Base-by-base conservation (phyloP, 139 green algal genomes). In the Pycnococcus provasolii region DNA sequence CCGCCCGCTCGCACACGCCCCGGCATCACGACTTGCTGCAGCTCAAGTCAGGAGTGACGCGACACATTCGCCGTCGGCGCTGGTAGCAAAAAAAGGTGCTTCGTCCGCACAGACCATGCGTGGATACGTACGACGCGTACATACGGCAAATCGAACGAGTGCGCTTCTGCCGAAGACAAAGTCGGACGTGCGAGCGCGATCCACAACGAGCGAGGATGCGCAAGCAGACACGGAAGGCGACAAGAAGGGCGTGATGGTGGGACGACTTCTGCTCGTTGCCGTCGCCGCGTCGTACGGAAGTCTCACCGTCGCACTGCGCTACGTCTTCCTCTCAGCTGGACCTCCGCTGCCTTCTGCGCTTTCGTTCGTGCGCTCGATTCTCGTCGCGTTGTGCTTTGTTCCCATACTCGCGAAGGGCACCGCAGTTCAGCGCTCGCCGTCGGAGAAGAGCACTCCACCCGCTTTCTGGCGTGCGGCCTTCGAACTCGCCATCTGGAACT, bases 401-500 rank as follows among this genome's bases (percentile, higher is more conserved):
- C 62, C 62, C 4, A 58, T 60, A 50, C 13, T 68, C 8, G 4
- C 59, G 37, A 50, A 65, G 15, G 42, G 6, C 1, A 53, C 8
- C 39, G 37, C 46, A 45, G 6, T 15, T n/a, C 4, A 60, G 53
- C 6, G 4, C 8, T 15, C 7, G 53, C 15, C 53, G 53, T 15
- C 8, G 7, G 7, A 4, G 6, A 45, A 15, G 48, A 45, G 37
- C 48, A 43, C 3, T 7, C 58, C 3, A 37, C 41, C 45, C n/a
- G 60, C n/a, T 1, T 67, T 68, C 39, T 68, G 62, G 62, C 50
- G 13, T 39, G 62, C 47, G 5, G 62, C 62, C 6, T 15, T 13
- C 9, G 62, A 68, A 39, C 53, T 68, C 7, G 62, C 62, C 48
- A 11, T 59, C n/a, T 68, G 62, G 62, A 68, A 68, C 42, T 41